Evolutionary conservation across 345 rosid species (phyloP).

Genomic region (Schrenkiella parvula): DNA sequence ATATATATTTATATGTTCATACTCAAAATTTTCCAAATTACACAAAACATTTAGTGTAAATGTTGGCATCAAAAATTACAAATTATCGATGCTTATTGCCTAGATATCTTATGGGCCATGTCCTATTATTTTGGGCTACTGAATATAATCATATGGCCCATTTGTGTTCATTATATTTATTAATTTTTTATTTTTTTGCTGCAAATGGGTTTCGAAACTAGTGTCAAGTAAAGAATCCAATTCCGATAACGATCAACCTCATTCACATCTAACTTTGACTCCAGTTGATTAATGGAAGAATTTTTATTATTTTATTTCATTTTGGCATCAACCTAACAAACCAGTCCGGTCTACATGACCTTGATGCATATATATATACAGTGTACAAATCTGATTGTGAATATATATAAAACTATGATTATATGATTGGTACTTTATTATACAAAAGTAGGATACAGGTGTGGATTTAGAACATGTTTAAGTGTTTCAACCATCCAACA

Average conservation of each 20-base stretch:
- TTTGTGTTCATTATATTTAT: not conserved
- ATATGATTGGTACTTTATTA: not conserved
- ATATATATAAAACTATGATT: not conserved
- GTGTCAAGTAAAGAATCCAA: not conserved
- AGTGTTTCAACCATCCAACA: conserved; percentile 10
- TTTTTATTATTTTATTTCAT: too few relatives aligned
- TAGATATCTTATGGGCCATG: not conserved
- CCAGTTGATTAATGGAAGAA: not conserved
- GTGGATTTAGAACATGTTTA: not conserved
- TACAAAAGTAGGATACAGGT: conserved; percentile 2
- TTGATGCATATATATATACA: too few relatives aligned
- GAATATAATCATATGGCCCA: not conserved
- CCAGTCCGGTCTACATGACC: too few relatives aligned
- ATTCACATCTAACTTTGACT: not conserved
- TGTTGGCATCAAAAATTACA: too few relatives aligned
- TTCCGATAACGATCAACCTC: not conserved
- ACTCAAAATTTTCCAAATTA: too few relatives aligned
- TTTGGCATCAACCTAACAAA: not conserved
- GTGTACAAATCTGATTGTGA: too few relatives aligned
- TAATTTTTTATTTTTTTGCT: too few relatives aligned
- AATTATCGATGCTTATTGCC: too few relatives aligned
- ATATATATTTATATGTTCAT: too few relatives aligned
- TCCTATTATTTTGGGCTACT: not conserved
- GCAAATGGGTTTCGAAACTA: not conserved
- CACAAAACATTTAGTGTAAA: too few relatives aligned